Base-by-base conservation (phyloP, 768 basidiomycete genomes). In the Collybia sp. region DNA sequence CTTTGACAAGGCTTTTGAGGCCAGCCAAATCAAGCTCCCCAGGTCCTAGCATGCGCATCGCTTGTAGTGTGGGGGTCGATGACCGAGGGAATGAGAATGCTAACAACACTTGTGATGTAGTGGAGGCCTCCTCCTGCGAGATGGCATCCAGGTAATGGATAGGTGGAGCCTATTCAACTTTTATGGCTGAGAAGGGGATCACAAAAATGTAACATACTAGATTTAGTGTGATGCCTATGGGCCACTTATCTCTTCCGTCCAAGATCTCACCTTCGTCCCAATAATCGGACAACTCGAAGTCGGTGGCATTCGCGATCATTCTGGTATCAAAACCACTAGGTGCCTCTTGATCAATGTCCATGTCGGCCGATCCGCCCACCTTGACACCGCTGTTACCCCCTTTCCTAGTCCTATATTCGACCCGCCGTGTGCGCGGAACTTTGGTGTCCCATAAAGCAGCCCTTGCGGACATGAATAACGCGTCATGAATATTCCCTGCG, bases 281-380 rank as follows among this genome's bases (percentile, higher is more conserved):
- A 50, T 83, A 88, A 60, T 94, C 91, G 10, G 82, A 75, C 16
- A 93, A 72, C 65, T 94, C 92, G 53, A 93, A 93, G 61, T 94
- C 92, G 8, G 80, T 78, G 10, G 82, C 85, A 8, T 63, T 62
- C 17, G 59, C 60, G 32, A 69, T 62, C 30, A 73, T 63, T 9
- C 79, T 69, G 12, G 81, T 85, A 53, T 81, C 80, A 34, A 88
- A 76, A 2, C 79, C 74, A 51, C 82, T 82, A 33, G 68, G 58
- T 13, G 61, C 55, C 20, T 65, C 66, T 30, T 70, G 60, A 48
- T 86, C 81, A 3, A 79, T 64, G 52, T 87, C 79, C 79, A 83
- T 82, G 40, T 74, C 69, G 12, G 67, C 69, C 10, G 58, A 56
- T 19, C 58, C 57, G 12, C 54, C 50, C 16, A 43, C 50, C 20